Conservation (phyloP, 768 basidiomycete genomes). For the Mycena belliarum region DNA sequence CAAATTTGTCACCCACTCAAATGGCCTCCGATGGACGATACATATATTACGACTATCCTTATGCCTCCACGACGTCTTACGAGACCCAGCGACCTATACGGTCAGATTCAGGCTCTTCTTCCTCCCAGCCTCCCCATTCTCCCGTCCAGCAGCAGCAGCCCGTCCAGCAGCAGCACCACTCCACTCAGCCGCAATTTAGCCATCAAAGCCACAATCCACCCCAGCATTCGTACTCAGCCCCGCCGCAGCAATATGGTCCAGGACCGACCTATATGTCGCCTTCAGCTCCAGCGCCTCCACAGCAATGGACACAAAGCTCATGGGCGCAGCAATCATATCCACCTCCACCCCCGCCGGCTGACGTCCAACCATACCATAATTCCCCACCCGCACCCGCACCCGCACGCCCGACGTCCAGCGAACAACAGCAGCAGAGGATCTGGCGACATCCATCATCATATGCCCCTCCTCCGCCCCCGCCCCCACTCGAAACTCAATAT, state of each 20-base stretch:
- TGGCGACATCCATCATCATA: conserved; percentile 15
- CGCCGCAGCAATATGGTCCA: conserved; percentile 15
- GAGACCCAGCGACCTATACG: conserved; percentile 20
- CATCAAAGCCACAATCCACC: conserved; percentile 9
- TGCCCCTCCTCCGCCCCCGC: conserved; percentile 11
- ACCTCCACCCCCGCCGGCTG: conserved; percentile 7
- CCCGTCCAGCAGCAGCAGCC: conserved; percentile 15
- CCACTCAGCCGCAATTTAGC: conserved; percentile 15
- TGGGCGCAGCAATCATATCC: conserved; percentile 19
- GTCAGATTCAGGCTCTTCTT: conserved; percentile 21
- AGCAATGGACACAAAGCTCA: conserved; percentile 16
- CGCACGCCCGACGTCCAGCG: conserved; percentile 11
- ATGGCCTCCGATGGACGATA: conserved; percentile 23
- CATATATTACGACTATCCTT: conserved; percentile 20
- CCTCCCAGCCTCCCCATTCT: conserved; percentile 18
- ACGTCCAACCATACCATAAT: conserved; percentile 12
- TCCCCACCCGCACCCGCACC: conserved; percentile 10
- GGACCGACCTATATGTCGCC: conserved; percentile 14
- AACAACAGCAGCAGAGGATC: conserved; percentile 6
- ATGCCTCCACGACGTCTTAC: conserved; percentile 16
- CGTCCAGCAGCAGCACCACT: conserved; percentile 12
- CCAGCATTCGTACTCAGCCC: conserved; percentile 8
- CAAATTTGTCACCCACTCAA: not conserved
- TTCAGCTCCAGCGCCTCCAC: conserved; percentile 3
- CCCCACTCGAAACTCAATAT: conserved; percentile 14